Conservation (phyloP, 1,284 basidiomycete genomes). For the Cryptococcus floricola region DNA sequence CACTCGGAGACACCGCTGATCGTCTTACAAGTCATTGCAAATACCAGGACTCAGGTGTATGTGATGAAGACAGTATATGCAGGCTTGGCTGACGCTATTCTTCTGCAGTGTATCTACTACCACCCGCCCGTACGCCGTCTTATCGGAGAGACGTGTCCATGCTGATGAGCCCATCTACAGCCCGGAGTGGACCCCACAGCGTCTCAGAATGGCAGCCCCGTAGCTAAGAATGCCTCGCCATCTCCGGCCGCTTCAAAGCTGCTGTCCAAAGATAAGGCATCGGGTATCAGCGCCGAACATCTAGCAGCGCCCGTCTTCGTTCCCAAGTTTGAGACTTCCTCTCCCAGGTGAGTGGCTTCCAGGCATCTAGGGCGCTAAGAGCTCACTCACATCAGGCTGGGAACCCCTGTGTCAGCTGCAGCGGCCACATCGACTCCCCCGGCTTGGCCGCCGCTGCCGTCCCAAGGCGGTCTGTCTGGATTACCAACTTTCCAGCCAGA, state of each 20-base stretch:
- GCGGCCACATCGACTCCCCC: neutral
- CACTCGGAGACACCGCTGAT: neutral
- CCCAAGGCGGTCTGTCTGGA: neutral
- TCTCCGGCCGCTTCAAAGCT: neutral
- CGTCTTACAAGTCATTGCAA: conserved; percentile 62
- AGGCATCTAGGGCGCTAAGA: neutral
- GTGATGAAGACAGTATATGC: conserved; percentile 11
- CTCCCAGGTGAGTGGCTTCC: conserved; percentile 20
- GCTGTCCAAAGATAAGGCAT: conserved; percentile 51
- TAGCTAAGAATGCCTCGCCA: conserved; percentile 6
- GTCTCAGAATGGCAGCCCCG: conserved; percentile 5
- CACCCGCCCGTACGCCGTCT: conserved; percentile 64
- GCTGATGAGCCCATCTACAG: conserved; percentile 1
- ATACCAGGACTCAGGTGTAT: conserved; percentile 71
- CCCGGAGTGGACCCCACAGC: conserved; percentile 13
- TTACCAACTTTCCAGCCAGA: no score
- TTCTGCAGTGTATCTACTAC: conserved; percentile 63
- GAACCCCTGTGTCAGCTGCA: neutral
- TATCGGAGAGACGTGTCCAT: conserved; percentile 28
- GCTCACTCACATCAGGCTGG: neutral
- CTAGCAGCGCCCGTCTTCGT: conserved; percentile 72
- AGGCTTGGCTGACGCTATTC: conserved; percentile 2
- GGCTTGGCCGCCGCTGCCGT: neutral
- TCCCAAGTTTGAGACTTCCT: conserved; percentile 56
- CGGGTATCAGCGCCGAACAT: conserved; percentile 27